These are phyloP conservation scores for Pythium coloratum DNA, from an alignment of 352 stramenopile species.

Conservation along the genomic window DNA sequence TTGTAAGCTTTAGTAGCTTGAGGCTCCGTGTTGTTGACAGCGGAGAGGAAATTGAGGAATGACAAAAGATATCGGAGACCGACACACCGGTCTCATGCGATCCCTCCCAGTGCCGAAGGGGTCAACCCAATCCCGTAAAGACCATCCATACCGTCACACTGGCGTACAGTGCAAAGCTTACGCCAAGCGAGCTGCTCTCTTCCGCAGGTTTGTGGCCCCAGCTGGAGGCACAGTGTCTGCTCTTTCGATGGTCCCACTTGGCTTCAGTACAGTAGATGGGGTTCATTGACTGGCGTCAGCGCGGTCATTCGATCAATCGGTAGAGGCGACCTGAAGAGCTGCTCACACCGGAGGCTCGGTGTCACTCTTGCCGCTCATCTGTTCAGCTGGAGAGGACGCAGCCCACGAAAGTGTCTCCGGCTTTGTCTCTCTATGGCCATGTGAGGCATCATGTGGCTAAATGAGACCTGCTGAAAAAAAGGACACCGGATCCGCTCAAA, in stretches of 20 bases:
- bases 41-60: slow-evolving; percentile 1
- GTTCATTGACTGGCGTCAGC: not conserved
- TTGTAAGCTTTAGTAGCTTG: not conserved
- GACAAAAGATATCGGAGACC: not conserved
- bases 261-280: not conserved
- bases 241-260: not conserved
- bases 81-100: not conserved
- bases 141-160: no score
- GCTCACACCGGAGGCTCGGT: not conserved
- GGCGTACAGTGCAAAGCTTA: no score
- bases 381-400: not conserved
- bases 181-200: not conserved
- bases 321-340: not conserved
- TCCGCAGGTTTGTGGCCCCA: not conserved
- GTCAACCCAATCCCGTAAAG: not conserved
- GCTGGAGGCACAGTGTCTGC: not conserved
- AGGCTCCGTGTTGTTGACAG: not conserved
- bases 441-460: not conserved
- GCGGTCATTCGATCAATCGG: no score
- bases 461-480: not conserved
- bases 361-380: not conserved
- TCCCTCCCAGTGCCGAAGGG: no score
- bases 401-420: not conserved
- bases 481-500: no score
- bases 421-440: not conserved